Conservation (phyloP, 352 stramenopile genomes). For the Globisporangium parvum region DNA sequence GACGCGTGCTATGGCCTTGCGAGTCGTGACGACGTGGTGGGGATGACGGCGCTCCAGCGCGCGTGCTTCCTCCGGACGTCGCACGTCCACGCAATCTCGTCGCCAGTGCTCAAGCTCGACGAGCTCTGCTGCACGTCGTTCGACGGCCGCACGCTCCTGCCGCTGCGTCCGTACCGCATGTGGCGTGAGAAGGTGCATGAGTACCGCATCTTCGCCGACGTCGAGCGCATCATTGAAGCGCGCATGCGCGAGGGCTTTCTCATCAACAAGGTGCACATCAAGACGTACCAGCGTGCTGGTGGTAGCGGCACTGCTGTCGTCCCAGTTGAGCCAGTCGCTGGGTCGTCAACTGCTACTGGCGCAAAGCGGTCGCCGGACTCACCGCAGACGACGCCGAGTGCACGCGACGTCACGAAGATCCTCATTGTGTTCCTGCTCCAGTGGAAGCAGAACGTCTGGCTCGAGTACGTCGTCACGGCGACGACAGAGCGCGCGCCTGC, state of each 20-base stretch:
- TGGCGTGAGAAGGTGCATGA: conserved; percentile 87
- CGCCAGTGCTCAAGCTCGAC: conserved; percentile 60
- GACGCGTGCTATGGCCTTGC: conserved; percentile 41
- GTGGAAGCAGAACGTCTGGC: conserved; percentile 87
- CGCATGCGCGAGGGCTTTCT: conserved; percentile 76
- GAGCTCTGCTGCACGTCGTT: conserved; percentile 67
- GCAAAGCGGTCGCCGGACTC: conserved; percentile 10
- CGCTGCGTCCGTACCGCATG: conserved; percentile 74
- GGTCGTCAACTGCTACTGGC: conserved; percentile 15
- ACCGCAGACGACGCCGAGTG: conserved; percentile 1
- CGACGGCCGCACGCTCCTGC: conserved; percentile 50
- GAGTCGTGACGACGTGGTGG: conserved; percentile 23
- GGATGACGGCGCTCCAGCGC: conserved; percentile 62
- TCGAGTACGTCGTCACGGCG: conserved; percentile 82
- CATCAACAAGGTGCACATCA: conserved; percentile 78
- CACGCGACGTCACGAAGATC: conserved; percentile 49
- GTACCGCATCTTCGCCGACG: conserved; percentile 78
- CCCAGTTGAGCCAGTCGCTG: conserved; percentile 11
- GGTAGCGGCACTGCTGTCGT: background rate
- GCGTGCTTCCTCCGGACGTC: conserved; percentile 60
- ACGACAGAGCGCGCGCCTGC: conserved; percentile 38
- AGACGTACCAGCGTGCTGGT: conserved; percentile 23
- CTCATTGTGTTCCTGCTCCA: conserved; percentile 79
- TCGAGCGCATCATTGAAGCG: conserved; percentile 78
- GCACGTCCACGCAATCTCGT: conserved; percentile 58